A percentile compares a stretch with the other conserved stretches of the same genome.
Conservation (phyloP, 768 basidiomycete species). For the Pholiota microspora region DNA sequence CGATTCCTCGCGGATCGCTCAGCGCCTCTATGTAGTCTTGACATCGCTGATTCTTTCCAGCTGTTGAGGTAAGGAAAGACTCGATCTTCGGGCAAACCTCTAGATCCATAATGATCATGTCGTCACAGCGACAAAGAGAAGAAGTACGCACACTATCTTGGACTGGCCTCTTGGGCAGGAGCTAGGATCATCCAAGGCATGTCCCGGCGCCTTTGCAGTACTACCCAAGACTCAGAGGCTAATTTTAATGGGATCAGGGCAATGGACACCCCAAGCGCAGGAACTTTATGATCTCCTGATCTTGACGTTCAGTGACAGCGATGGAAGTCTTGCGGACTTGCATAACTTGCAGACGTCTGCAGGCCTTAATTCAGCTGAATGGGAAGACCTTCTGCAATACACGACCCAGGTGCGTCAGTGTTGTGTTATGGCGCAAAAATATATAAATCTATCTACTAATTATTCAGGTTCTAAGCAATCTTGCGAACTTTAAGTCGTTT, state of each 20-base stretch:
- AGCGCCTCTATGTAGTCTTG: conserved; percentile 74
- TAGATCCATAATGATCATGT: conserved; percentile 6
- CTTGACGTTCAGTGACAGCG: conserved; percentile 55
- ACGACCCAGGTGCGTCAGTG: conserved; percentile 55
- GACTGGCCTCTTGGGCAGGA: conserved; percentile 79
- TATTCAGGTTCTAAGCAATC: conserved; percentile 52
- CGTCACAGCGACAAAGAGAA: conserved; percentile 63
- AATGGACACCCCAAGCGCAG: conserved; percentile 75
- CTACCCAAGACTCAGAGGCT: neutral
- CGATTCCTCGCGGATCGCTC: conserved; percentile 74
- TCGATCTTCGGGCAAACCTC: conserved; percentile 6
- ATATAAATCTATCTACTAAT: neutral
- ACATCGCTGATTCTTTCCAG: conserved; percentile 66
- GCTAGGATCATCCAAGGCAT: conserved; percentile 72
- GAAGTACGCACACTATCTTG: conserved; percentile 73
- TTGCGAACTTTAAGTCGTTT: conserved; percentile 78
- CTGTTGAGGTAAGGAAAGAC: conserved; percentile 51
- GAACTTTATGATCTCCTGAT: conserved; percentile 72
- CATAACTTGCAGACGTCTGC: conserved; percentile 49
- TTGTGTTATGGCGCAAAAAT: neutral
- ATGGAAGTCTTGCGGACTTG: conserved; percentile 59
- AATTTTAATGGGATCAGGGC: conserved; percentile 33
- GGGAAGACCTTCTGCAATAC: conserved; percentile 72
- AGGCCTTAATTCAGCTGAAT: conserved; percentile 56
- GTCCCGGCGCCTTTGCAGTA: neutral